phyloP scores from a whole-genome alignment of 2,329 filamentous ascomycete species.

The Penicillium sp. region DNA sequence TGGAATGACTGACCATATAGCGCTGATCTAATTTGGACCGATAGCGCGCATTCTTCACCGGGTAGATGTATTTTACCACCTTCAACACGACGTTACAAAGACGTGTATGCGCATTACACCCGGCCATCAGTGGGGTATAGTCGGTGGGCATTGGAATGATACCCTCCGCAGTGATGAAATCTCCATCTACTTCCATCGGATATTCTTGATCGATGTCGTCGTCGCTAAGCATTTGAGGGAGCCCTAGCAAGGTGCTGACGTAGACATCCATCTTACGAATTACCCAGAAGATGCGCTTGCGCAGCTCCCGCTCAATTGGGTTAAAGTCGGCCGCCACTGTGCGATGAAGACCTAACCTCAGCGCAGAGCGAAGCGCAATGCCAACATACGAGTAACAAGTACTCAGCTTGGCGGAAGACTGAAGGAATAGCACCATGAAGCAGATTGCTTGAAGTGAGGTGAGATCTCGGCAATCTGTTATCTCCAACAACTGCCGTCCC shows the following conservation, averaged over 20 bases:
- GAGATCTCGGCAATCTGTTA: conserved; percentile 69
- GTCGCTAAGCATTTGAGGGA: conserved; percentile 52
- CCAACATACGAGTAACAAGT: conserved; percentile 80
- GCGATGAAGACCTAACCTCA: conserved; percentile 77
- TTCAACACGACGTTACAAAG: conserved; percentile 61
- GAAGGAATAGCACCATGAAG: conserved; percentile 79
- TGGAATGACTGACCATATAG: conserved; percentile 64
- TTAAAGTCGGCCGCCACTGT: conserved; percentile 69
- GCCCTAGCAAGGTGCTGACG: conserved; percentile 51
- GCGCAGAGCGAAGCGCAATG: conserved; percentile 72
- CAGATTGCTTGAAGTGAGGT: conserved; percentile 72
- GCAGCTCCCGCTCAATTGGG: conserved; percentile 71
- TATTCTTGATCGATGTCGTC: conserved; percentile 55
- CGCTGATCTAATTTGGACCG: conserved; percentile 53
- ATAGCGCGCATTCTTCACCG: conserved; percentile 55
- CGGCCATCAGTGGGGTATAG: conserved; percentile 58
- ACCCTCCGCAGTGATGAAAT: conserved; percentile 49
- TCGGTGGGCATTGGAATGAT: conserved; percentile 57
- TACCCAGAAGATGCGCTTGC: conserved; percentile 64
- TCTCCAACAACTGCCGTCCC: conserved; percentile 64
- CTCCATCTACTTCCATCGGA: conserved; percentile 48
- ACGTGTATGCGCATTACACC: conserved; percentile 61
- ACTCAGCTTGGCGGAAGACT: conserved; percentile 75
- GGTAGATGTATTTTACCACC: conserved; percentile 65
- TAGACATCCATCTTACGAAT: conserved; percentile 54